Base-by-base conservation (phyloP, 1,284 basidiomycete genomes). In the Ganoderma resinaceum region DNA sequence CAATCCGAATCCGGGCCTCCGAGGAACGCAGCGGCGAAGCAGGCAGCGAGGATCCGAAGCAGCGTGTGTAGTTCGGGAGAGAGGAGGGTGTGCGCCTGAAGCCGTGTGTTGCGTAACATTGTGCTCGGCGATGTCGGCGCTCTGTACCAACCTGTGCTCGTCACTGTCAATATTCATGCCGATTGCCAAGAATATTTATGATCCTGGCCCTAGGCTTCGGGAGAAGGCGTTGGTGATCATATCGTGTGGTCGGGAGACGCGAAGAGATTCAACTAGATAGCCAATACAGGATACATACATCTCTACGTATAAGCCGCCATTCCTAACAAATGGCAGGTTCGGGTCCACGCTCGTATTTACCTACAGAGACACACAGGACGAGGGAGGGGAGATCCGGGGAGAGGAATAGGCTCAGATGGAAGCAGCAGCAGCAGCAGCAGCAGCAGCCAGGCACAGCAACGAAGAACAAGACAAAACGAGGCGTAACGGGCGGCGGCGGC, bases 221-320 rank as follows among this genome's bases (percentile, higher is more conserved):
- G 23, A 49, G 4, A 12, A 49, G 20, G 5, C 4, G 12, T 14
- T 12, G 23, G 23, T 4, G 23, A 26, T 49, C 46, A 26, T 16
- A 33, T 18, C 11, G 12, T 31, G 29, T 6, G 52, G 4, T 31
- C 14, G 52, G 35, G 29, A 43, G 23, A 43, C 35, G 35, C 26
- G 20, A 60, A 49, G 58, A 49, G 46, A 59, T 52, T 35, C 33
- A 7, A 40, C 62, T 43, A 60, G 65, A 67, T 74, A 76, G 72
- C 70, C 74, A 76, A 76, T 74, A 74, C 66, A 72, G 65, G 71
- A 66, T 73, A 71, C 68, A 68, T 69, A 65, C 65, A 65, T 57
- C 65, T 65, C 63, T 62, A 62, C 65, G 46, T 49, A 49, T 8
- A 40, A 37, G 7, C 66, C 68, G 43, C 70, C 63, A 65, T 61